A percentile compares a stretch with the other conserved stretches of the same genome.
These are phyloP conservation scores for Phytophthora melonis DNA, from an alignment of 352 stramenopile species.

Conservation along the genomic window DNA sequence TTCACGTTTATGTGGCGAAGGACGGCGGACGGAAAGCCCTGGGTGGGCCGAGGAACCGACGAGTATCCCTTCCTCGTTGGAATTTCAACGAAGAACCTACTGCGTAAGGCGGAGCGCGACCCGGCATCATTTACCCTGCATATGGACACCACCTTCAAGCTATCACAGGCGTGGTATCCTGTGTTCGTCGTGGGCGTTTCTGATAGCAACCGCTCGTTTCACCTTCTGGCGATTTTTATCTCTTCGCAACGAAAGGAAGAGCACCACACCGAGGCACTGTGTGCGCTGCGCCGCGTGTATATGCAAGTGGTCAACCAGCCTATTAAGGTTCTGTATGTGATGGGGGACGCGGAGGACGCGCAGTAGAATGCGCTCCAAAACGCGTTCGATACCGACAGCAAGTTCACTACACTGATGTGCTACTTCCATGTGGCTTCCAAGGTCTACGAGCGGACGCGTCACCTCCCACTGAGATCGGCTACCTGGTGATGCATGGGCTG, in stretches of 20 bases:
- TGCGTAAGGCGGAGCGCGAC: neutral
- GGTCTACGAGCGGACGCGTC: conserved; percentile 25
- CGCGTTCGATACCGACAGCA: neutral
- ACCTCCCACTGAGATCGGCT: neutral
- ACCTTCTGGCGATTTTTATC: conserved; percentile 33
- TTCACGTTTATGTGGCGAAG: conserved; percentile 3
- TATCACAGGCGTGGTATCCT: conserved; percentile 22
- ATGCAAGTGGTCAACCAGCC: neutral
- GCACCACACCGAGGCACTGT: neutral
- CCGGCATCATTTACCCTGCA: conserved; percentile 7
- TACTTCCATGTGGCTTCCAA: conserved; percentile 41
- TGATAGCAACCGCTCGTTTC: conserved; percentile 24
- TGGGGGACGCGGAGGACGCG: conserved; percentile 4
- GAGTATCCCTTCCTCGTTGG: conserved; percentile 5
- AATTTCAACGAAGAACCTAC: conserved; percentile 4
- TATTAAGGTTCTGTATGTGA: neutral
- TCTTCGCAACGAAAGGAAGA: neutral
- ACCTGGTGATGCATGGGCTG: conserved; percentile 15
- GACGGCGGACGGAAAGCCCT: neutral
- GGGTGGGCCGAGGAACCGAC: conserved; percentile 10
- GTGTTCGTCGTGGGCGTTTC: conserved; percentile 31
- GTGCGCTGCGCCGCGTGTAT: neutral
- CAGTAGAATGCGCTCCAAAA: conserved; percentile 2
- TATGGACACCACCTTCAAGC: conserved; percentile 29
- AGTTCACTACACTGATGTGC: conserved; percentile 34